Evolutionary conservation across 2,329 filamentous ascomycete genomes (phyloP).

Genomic region (Nothophaeocryptopus gaeumannii): DNA sequence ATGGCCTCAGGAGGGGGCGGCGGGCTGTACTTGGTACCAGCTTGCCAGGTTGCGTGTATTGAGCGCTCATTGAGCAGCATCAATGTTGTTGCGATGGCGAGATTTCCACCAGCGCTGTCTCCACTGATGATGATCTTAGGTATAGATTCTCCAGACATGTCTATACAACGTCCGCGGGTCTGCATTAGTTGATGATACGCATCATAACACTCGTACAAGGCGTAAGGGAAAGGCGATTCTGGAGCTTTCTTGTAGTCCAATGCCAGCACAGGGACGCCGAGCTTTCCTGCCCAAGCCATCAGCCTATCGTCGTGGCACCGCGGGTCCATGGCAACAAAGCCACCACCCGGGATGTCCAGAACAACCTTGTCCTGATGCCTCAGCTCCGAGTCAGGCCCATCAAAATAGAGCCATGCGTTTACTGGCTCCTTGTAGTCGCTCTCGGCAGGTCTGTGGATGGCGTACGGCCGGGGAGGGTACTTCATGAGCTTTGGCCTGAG

Average conservation of each 20-base stretch:
- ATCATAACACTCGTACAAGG: slow-evolving; percentile 83
- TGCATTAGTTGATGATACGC: slow-evolving; percentile 73
- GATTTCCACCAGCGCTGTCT: slow-evolving; percentile 79
- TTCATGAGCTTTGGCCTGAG: slow-evolving; percentile 75
- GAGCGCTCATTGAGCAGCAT: slow-evolving; percentile 74
- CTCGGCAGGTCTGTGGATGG: slow-evolving; percentile 74
- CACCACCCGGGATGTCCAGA: slow-evolving; percentile 87
- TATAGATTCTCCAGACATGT: slow-evolving; percentile 62
- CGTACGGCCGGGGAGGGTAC: slow-evolving; percentile 76
- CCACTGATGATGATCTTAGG: slow-evolving; percentile 72
- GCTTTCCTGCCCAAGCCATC: slow-evolving; percentile 85
- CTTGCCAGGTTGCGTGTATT: slow-evolving; percentile 39
- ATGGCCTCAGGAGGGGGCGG: slow-evolving; percentile 67
- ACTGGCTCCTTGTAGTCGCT: slow-evolving; percentile 84
- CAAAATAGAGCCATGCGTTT: slow-evolving; percentile 88
- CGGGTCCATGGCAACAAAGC: slow-evolving; percentile 97
- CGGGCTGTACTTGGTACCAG: slow-evolving; percentile 40
- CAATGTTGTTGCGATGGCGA: slow-evolving; percentile 75
- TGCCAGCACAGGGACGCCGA: slow-evolving; percentile 83
- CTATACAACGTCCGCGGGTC: slow-evolving; percentile 71
- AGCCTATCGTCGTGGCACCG: slow-evolving; percentile 91
- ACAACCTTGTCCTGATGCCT: slow-evolving; percentile 74
- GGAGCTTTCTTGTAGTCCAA: slow-evolving; percentile 88
- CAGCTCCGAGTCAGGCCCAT: slow-evolving; percentile 77
- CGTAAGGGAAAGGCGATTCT: slow-evolving; percentile 80